Percentiles rank a stretch among this genome's conserved stretches.
Evolutionary conservation across 139 green algal genomes (phyloP).

Genomic region (Ostreobium quekettii): DNA sequence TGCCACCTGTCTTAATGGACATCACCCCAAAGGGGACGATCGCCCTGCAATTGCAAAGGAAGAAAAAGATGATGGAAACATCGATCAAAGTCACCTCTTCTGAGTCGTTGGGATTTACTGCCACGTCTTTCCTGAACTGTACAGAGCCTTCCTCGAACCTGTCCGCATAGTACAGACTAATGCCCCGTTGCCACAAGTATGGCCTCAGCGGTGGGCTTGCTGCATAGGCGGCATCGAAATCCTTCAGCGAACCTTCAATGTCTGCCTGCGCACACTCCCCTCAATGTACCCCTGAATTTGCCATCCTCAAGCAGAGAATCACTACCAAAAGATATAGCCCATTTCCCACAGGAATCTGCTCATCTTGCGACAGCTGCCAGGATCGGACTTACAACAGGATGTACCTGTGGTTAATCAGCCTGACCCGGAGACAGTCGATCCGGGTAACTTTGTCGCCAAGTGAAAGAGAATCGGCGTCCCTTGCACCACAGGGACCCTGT

Average conservation of each 20-base stretch:
- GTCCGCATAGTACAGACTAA: constrained; percentile 69
- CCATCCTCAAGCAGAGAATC: not conserved
- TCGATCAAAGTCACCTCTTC: constrained; percentile 62
- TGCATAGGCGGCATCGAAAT: constrained; percentile 50
- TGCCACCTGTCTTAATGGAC: no score
- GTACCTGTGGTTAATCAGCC: not conserved
- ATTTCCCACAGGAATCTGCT: not conserved
- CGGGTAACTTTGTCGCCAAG: not conserved
- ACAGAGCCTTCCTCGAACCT: constrained; percentile 27
- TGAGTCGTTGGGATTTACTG: constrained; percentile 88
- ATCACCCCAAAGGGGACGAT: no score
- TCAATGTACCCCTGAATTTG: not conserved
- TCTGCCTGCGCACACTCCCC: constrained; percentile 24
- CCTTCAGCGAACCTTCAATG: constrained; percentile 41
- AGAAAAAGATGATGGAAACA: no score
- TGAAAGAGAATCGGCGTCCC: not conserved
- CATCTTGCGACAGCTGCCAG: not conserved
- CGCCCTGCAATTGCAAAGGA: no score
- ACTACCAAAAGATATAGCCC: no score
- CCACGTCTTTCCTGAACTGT: constrained; percentile 59
- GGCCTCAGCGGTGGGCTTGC: constrained; percentile 34
- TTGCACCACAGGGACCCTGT: no score
- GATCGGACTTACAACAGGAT: not conserved
- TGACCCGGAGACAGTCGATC: not conserved
- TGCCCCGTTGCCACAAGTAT: constrained; percentile 63